Conservation (phyloP, 202 grass and related monocot species). For the Hordeum pubiflorum region DNA sequence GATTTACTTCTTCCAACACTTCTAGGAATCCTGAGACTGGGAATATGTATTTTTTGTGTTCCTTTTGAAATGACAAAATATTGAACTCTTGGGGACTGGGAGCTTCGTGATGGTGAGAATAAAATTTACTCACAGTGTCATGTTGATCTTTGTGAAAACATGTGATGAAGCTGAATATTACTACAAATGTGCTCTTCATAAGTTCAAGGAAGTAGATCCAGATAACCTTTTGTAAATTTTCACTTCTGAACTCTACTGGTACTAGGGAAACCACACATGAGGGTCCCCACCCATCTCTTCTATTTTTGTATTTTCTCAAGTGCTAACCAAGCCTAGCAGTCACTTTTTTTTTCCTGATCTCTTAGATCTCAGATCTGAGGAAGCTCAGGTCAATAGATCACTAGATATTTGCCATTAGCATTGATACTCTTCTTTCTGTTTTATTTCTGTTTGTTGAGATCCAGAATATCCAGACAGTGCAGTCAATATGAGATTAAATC, state of each 20-base stretch:
- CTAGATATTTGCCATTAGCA: neutral
- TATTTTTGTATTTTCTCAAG: no score
- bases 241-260: no score
- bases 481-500: neutral
- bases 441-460: neutral
- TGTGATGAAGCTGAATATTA: no score
- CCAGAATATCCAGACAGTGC: neutral
- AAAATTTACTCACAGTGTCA: no score
- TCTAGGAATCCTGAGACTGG: neutral
- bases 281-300: no score
- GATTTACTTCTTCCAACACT: constrained; percentile 6
- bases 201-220: no score
- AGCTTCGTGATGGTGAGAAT: no score
- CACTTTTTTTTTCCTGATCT: neutral
- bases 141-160: no score
- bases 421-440: neutral
- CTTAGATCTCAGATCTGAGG: neutral
- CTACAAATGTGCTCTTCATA: no score
- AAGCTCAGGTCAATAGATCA: neutral
- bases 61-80: neutral
- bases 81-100: no score
- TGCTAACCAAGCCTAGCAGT: neutral
- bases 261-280: no score
- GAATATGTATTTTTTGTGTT: neutral
- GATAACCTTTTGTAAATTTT: no score